Conservation (phyloP, 306 rosid genomes). For the Lupinus albus region DNA sequence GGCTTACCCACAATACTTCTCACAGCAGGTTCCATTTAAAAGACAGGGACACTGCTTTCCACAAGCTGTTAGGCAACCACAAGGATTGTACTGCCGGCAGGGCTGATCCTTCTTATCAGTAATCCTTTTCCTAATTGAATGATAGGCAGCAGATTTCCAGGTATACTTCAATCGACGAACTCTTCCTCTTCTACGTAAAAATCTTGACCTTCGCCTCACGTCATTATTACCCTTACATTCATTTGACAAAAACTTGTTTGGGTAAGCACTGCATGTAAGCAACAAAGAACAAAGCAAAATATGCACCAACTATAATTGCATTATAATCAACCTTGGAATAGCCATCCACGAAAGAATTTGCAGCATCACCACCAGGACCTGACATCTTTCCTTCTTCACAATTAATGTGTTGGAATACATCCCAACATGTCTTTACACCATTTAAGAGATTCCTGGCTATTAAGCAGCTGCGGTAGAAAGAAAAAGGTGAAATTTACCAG, state of each 20-base stretch:
- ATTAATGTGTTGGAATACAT: slow-evolving; percentile 88
- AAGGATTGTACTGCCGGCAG: slow-evolving; percentile 97
- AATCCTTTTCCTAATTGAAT: slow-evolving; percentile 93
- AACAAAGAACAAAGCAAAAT: slow-evolving; percentile 31
- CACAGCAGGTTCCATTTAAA: slow-evolving; percentile 93
- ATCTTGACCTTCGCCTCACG: slow-evolving; percentile 89
- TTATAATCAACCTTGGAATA: slow-evolving; percentile 76
- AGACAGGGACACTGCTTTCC: slow-evolving; percentile 98
- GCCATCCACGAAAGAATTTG: slow-evolving; percentile 81
- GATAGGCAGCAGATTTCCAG: slow-evolving; percentile 98
- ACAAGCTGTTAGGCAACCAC: slow-evolving; percentile 92
- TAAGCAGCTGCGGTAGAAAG: slow-evolving; percentile 71
- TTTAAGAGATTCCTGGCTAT: slow-evolving; percentile 87
- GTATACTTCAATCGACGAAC: slow-evolving; percentile 98
- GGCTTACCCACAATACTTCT: slow-evolving; percentile 97
- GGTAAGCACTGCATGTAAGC: slow-evolving; percentile 30
- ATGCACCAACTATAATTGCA: slow-evolving; percentile 38
- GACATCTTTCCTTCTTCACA: slow-evolving; percentile 72
- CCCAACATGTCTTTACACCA: slow-evolving; percentile 94
- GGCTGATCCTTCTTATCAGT: slow-evolving; percentile 98
- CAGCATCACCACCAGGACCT: slow-evolving; percentile 77
- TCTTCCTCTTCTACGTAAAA: slow-evolving; percentile 92
- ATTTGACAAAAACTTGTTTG: slow-evolving; percentile 44
- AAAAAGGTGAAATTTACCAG: slow-evolving; percentile 16
- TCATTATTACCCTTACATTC: slow-evolving; percentile 81